Evolutionary conservation across 805 yeast genomes (phyloP), one percentile per base, ranked within the genome.

Genomic region (Nakazawaea molendinolei): DNA sequence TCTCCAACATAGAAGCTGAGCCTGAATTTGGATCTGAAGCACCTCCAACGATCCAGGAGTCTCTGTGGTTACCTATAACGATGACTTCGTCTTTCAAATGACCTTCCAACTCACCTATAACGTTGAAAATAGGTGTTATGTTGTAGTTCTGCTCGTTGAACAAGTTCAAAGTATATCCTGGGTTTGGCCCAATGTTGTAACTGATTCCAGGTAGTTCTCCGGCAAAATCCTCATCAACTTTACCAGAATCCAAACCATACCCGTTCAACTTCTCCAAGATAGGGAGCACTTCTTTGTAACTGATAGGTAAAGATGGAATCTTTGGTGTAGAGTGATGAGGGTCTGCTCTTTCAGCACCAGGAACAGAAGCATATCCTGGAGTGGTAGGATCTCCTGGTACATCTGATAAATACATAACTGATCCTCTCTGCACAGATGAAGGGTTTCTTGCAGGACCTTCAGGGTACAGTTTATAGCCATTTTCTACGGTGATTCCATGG

Each of bases 11-110:
- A 0, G 67, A 74, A 1, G 87, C 79, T 14, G 84, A 69, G 0
- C 90, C 90, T 20, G 81, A 69, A 54, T 82, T 82, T 19, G 92
- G 89, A 56, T 83, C 92, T 20, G 75, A 78, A 1, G 89, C 89
- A 9, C 86, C 86, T 34, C 84, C 84, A 39, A 76, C 73, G 38
- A 78, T 71, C 92, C 90, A 84, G 3, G 89, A 77, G 51, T 83
- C 92, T 38, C 87, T 71, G 52, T 82, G 92, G 52, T 81, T 82
- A 23, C 92, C 92, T 38, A 82, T 52, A 23, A 83, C 52, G 33
- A 82, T 66, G 14, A 71, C 76, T 39, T 78, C 79, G 34, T 71
- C 67, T 31, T 61, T 56, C 26, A 64, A 59, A 8, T 55, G 51
- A 26, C 89, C 89, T 42, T 70, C 71, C 26, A 79, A 55, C 33